Conservation (phyloP, 2,329 filamentous ascomycete species). For the Bertia moriformis region DNA sequence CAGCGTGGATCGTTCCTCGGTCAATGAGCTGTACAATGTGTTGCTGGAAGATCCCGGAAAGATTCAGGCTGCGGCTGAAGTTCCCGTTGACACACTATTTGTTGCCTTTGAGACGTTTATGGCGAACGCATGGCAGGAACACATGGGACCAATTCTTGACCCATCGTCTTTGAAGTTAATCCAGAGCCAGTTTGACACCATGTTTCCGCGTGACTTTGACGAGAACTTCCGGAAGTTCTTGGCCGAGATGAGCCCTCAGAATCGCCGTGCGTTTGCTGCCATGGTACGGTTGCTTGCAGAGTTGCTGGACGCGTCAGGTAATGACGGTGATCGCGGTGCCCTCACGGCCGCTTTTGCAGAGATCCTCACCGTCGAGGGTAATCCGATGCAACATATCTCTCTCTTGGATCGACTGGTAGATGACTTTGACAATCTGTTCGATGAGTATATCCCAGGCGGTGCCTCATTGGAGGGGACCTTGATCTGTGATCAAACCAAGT, state of each 20-base stretch:
- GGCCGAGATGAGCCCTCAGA: conserved; percentile 53
- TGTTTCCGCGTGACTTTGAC: conserved; percentile 59
- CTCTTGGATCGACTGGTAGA: conserved; percentile 78
- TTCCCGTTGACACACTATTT: conserved; percentile 72
- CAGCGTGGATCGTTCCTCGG: conserved; percentile 58
- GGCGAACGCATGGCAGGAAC: conserved; percentile 72
- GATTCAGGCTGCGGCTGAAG: conserved; percentile 59
- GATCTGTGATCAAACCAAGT: conserved; percentile 39
- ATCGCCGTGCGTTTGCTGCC: conserved; percentile 64
- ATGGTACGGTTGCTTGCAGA: conserved; percentile 78
- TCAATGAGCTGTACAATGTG: conserved; percentile 83
- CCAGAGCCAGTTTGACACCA: conserved; percentile 51
- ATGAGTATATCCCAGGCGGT: conserved; percentile 25
- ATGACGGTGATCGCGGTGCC: conserved; percentile 79
- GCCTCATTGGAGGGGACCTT: conserved; percentile 34
- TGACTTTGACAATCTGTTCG: conserved; percentile 79
- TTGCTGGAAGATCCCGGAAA: conserved; percentile 73
- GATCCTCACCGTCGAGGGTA: conserved; percentile 63
- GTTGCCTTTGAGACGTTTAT: conserved; percentile 89
- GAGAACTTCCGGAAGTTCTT: conserved; percentile 54
- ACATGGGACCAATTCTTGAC: conserved; percentile 74
- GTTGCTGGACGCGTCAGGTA: conserved; percentile 74
- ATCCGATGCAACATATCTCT: conserved; percentile 72
- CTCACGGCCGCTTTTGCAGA: conserved; percentile 82
- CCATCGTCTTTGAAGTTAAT: conserved; percentile 56